Evolutionary conservation across 768 basidiomycete species (phyloP).

Genomic region (Guyanaporus albipodus): DNA sequence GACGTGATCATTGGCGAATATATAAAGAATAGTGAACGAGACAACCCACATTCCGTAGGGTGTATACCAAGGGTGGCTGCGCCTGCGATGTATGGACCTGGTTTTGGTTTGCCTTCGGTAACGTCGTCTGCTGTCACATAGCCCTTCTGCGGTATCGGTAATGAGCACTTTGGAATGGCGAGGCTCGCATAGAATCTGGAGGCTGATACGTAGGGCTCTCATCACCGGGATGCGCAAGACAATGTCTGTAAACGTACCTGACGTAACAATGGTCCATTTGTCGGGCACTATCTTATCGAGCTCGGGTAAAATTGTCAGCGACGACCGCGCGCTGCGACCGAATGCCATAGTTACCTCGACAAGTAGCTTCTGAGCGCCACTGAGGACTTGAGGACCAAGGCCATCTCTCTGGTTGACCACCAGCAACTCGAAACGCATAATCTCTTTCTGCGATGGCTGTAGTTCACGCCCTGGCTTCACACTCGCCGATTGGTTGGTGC

Average conservation of each 20-base stretch:
- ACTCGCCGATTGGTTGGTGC: background rate
- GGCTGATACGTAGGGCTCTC: slow-evolving; percentile 44
- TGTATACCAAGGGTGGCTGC: slow-evolving; percentile 52
- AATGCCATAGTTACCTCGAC: slow-evolving; percentile 38
- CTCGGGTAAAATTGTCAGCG: slow-evolving; percentile 10
- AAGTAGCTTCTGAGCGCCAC: slow-evolving; percentile 60
- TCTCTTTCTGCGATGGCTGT: slow-evolving; percentile 47
- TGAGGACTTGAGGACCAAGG: slow-evolving; percentile 54
- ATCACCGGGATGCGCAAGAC: background rate
- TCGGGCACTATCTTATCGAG: slow-evolving; percentile 25
- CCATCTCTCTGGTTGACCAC: slow-evolving; percentile 50
- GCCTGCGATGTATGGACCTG: slow-evolving; percentile 82
- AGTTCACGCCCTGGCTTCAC: background rate
- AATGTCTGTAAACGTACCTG: slow-evolving; percentile 37
- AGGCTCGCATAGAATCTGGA: slow-evolving; percentile 67
- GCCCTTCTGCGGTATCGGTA: slow-evolving; percentile 55
- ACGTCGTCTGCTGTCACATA: slow-evolving; percentile 66
- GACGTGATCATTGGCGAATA: background rate
- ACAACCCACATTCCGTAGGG: slow-evolving; percentile 50
- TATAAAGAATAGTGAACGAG: background rate
- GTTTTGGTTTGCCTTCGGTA: slow-evolving; percentile 80
- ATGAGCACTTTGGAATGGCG: slow-evolving; percentile 59
- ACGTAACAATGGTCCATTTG: slow-evolving; percentile 82
- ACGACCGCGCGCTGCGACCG: background rate
- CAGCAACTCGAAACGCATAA: slow-evolving; percentile 72